These are phyloP conservation scores for Zoysia pacifica DNA, from an alignment of 176 grass and related monocot species.

Conservation along the genomic window DNA sequence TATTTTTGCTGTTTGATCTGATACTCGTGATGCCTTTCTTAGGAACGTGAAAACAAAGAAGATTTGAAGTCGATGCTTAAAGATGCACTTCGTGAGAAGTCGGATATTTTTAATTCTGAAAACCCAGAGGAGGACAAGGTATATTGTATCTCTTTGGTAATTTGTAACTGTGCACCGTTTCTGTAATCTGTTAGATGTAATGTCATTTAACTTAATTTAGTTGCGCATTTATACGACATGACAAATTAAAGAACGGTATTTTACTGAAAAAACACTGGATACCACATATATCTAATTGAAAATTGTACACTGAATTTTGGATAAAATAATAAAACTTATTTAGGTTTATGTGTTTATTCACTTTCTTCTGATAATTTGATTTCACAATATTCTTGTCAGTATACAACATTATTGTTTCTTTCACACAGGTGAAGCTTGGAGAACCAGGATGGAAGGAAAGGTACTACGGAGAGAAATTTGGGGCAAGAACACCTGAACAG, in stretches of 20 bases:
- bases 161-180: slow-evolving; percentile 8
- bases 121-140: slow-evolving; percentile 91
- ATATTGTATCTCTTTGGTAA: slow-evolving; percentile 21
- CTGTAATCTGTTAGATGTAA: neutral
- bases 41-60: slow-evolving; percentile 84
- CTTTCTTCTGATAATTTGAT: slow-evolving; percentile 22
- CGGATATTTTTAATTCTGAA: slow-evolving; percentile 97
- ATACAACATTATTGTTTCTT: slow-evolving; percentile 33
- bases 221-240: slow-evolving; percentile 5
- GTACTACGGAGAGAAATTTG: slow-evolving; percentile 96
- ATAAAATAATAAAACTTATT: neutral
- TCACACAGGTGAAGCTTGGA: slow-evolving; percentile 84
- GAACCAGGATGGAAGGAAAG: slow-evolving; percentile 97
- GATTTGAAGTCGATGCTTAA: slow-evolving; percentile 92
- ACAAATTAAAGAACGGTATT: neutral
- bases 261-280: neutral
- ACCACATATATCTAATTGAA: neutral
- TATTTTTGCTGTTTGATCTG: slow-evolving; percentile 11
- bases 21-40: slow-evolving; percentile 34
- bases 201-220: slow-evolving; percentile 7
- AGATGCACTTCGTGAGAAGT: slow-evolving; percentile 82
- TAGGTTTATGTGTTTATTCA: neutral
- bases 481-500: slow-evolving; percentile 61
- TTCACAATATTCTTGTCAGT: slow-evolving; percentile 9
- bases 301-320: neutral